Conservation (phyloP, 1,139 yeast species). For the Hemisphaericaspora subhashii region DNA sequence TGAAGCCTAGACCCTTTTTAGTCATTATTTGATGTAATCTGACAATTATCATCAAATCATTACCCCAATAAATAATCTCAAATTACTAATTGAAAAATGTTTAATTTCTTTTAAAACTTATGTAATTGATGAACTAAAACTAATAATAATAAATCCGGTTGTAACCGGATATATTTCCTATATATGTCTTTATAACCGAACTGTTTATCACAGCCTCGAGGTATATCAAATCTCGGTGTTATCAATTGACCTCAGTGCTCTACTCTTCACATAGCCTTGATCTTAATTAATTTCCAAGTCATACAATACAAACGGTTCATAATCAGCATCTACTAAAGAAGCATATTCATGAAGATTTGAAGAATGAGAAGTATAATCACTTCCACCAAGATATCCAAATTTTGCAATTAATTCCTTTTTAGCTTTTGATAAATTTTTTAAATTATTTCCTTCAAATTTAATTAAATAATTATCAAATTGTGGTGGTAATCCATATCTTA, state of each 20-base stretch:
- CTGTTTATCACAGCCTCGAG: neutral
- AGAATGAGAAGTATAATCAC: slow-evolving; percentile 67
- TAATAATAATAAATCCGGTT: neutral
- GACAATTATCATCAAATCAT: neutral
- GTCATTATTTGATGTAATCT: no score
- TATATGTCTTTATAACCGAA: no score
- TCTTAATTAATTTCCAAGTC: slow-evolving; percentile 42
- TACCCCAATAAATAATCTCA: neutral
- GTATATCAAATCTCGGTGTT: neutral
- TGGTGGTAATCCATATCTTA: slow-evolving; percentile 96
- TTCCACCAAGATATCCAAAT: slow-evolving; percentile 90
- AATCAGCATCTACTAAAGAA: slow-evolving; percentile 87
- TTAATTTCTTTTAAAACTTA: neutral
- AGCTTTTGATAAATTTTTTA: slow-evolving; percentile 52
- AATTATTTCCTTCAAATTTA: slow-evolving; percentile 37
- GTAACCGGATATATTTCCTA: no score
- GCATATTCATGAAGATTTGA: slow-evolving; percentile 80
- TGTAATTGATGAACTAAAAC: no score
- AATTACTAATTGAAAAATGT: neutral
- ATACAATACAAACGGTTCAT: slow-evolving; percentile 92
- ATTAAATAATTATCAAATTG: slow-evolving; percentile 70
- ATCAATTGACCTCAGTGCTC: no score
- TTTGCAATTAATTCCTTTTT: slow-evolving; percentile 68
- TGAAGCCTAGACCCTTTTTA: no score
- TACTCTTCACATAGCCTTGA: no score